Percentiles rank a stretch among this genome's conserved stretches.
These are phyloP conservation scores for Globisporangium cederbergense DNA, from an alignment of 352 stramenopile genomes.

Conservation along the genomic window DNA sequence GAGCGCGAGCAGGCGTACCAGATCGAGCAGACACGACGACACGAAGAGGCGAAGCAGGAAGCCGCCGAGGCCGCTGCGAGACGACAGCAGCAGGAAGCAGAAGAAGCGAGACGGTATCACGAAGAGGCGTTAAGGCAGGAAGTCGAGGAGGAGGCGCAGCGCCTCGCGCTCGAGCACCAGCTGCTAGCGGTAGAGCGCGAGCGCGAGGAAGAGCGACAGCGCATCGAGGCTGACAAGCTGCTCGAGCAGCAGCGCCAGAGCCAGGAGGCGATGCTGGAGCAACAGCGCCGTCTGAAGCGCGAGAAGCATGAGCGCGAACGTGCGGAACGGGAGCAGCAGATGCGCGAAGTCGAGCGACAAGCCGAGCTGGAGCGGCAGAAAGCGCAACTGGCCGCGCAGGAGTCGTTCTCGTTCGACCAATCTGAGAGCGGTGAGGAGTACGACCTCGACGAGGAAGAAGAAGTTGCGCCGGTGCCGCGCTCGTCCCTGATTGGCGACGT, in stretches of 20 bases:
- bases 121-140: slow-evolving; percentile 22
- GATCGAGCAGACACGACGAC: slow-evolving; percentile 15
- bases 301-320: slow-evolving; percentile 65
- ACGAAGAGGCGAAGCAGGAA: slow-evolving; percentile 23
- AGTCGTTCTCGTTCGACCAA: not conserved
- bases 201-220: slow-evolving; percentile 25
- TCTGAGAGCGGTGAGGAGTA: slow-evolving; percentile 31
- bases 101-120: slow-evolving; percentile 9
- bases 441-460: slow-evolving; percentile 37
- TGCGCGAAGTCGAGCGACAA: slow-evolving; percentile 27
- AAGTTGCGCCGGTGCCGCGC: slow-evolving; percentile 26
- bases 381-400: slow-evolving; percentile 23
- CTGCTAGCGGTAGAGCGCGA: slow-evolving; percentile 27
- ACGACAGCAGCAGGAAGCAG: slow-evolving; percentile 4
- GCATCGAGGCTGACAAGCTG: slow-evolving; percentile 33
- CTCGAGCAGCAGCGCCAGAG: slow-evolving; percentile 25
- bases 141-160: slow-evolving; percentile 14
- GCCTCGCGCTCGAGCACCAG: slow-evolving; percentile 22
- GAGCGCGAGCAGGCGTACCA: slow-evolving; percentile 17
- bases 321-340: slow-evolving; percentile 35
- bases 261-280: slow-evolving; percentile 48
- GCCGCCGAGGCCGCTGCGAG: slow-evolving; percentile 11
- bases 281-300: slow-evolving; percentile 68
- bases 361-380: slow-evolving; percentile 12
- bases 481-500: slow-evolving; percentile 64